Evolutionary conservation across 2,329 filamentous ascomycete genomes (phyloP).

Genomic region (Fusarium xylarioides): DNA sequence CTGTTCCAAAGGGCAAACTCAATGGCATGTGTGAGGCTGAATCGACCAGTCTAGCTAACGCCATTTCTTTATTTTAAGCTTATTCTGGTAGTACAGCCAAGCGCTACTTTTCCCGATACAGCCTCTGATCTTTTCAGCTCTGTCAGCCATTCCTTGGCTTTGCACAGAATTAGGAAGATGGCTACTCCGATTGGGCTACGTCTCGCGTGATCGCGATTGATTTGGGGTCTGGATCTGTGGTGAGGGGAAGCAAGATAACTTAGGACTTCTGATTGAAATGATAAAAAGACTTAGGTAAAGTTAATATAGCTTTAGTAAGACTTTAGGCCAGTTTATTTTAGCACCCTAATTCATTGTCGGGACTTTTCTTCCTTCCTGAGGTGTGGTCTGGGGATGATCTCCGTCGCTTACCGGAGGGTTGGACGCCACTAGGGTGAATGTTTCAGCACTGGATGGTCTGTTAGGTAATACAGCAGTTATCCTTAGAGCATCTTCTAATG

Average conservation of each 20-base stretch:
- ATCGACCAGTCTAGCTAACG: not conserved
- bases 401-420: not conserved
- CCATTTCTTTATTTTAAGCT: slow-evolving; percentile 6
- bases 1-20: not conserved
- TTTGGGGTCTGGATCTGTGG: not conserved
- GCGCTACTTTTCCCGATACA: not conserved
- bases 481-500: too few relatives aligned
- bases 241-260: not conserved
- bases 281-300: fast-evolving
- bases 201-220: not conserved
- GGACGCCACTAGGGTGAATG: not conserved
- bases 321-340: fast-evolving
- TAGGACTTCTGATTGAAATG: not conserved
- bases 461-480: not conserved
- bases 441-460: not conserved
- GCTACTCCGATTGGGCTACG: not conserved
- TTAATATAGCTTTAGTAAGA: fast-evolving
- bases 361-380: not conserved
- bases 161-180: not conserved
- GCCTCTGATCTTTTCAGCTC: not conserved
- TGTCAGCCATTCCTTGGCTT: not conserved
- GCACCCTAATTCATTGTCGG: fast-evolving
- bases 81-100: not conserved
- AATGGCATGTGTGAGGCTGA: not conserved
- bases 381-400: not conserved